phyloP scores from a whole-genome alignment of 192 early-diverging fungal species.

The Spinellus fusiger region DNA sequence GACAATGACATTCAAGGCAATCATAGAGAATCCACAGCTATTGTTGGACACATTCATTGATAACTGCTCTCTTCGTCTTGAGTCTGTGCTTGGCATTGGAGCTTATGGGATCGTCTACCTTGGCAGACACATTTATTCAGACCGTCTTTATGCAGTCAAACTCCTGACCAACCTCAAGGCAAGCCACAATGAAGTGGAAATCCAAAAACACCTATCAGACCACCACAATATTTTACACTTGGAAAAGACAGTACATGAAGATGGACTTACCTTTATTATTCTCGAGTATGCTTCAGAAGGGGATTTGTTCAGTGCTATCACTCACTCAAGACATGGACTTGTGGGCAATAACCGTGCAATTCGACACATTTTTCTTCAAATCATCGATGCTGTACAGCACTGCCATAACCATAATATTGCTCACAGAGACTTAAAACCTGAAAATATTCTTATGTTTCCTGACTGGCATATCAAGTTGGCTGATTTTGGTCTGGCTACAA shows the following conservation, averaged over 20 bases:
- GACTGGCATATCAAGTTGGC: conserved; percentile 68
- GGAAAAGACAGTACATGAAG: conserved; percentile 57
- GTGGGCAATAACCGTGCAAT: conserved; percentile 66
- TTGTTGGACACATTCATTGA: conserved; percentile 13
- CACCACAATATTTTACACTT: conserved; percentile 65
- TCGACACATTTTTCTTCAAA: conserved; percentile 75
- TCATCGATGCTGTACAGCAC: conserved; percentile 75
- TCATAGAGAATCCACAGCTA: neutral
- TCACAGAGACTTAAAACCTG: conserved; percentile 79
- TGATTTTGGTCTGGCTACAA: conserved; percentile 92
- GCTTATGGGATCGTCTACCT: conserved; percentile 75
- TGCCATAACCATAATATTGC: conserved; percentile 62
- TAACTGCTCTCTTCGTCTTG: conserved; percentile 9
- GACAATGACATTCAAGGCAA: neutral
- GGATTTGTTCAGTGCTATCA: conserved; percentile 92
- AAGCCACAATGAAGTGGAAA: conserved; percentile 58
- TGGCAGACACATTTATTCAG: conserved; percentile 51
- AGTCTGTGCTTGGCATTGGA: conserved; percentile 57
- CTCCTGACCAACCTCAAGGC: conserved; percentile 59
- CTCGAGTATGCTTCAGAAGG: conserved; percentile 80
- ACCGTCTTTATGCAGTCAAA: conserved; percentile 63
- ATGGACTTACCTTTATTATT: conserved; percentile 55
- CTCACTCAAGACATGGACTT: conserved; percentile 60
- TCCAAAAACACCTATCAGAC: conserved; percentile 56
- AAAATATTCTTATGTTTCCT: conserved; percentile 69